Conservation (phyloP, 768 basidiomycete genomes). For the Tylopilus sp. region DNA sequence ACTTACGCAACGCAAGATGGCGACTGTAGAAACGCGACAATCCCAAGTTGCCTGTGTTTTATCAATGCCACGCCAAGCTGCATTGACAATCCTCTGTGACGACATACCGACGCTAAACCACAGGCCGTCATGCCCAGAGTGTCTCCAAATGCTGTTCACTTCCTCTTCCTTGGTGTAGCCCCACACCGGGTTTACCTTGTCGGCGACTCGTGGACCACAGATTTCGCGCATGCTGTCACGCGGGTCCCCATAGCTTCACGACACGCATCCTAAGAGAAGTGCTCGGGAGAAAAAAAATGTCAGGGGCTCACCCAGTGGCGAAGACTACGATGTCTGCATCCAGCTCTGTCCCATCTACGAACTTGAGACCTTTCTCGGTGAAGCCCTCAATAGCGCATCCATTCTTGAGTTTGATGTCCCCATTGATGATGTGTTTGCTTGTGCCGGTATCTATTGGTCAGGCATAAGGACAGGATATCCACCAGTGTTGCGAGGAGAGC, state of each 20-base stretch:
- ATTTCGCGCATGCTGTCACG: constrained; percentile 39
- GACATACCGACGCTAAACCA: constrained; percentile 30
- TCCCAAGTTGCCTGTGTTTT: constrained; percentile 20
- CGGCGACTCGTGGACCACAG: constrained; percentile 43
- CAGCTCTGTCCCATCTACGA: constrained; percentile 17
- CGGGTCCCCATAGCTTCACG: constrained; percentile 47
- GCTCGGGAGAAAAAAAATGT: too few species aligned
- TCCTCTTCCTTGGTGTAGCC: constrained; percentile 64
- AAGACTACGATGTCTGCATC: constrained; percentile 33
- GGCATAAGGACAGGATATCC: not conserved
- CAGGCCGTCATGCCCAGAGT: constrained; percentile 36
- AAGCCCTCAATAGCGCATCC: constrained; percentile 33
- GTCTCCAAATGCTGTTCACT: constrained; percentile 37
- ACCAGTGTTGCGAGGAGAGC: not conserved
- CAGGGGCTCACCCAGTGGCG: constrained; percentile 23
- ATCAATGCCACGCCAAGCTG: not conserved
- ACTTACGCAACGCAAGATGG: constrained; percentile 31
- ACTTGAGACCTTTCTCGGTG: constrained; percentile 26
- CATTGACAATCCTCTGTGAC: not conserved
- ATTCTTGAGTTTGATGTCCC: constrained; percentile 50
- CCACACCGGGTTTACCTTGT: constrained; percentile 55
- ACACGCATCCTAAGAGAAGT: too few species aligned
- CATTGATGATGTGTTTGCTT: constrained; percentile 42
- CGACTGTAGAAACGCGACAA: constrained; percentile 30
- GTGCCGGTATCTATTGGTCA: constrained; percentile 33